These are phyloP conservation scores for Verticillium zaregamsianum DNA, from an alignment of 2,329 filamentous ascomycete species.

Conservation along the genomic window DNA sequence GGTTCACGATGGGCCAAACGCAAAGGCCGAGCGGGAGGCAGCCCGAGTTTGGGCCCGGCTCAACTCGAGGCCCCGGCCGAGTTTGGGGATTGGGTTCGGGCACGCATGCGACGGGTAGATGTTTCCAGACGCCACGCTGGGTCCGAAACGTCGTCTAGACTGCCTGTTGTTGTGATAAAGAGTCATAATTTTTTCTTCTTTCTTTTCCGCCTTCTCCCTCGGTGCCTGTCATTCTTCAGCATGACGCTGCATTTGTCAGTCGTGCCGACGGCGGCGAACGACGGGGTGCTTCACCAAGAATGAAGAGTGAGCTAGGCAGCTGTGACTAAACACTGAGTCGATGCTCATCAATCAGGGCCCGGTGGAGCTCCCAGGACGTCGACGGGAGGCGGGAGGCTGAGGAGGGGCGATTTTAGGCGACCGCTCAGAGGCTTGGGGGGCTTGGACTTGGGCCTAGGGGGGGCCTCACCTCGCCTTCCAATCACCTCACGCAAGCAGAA, in stretches of 20 bases:
- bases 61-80: too few species aligned
- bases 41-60: background rate
- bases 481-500: background rate
- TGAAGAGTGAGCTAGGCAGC: background rate
- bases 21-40: background rate
- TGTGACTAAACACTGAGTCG: background rate
- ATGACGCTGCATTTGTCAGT: background rate
- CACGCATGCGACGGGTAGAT: background rate
- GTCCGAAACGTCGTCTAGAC: background rate
- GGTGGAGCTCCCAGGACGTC: background rate
- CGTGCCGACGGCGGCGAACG: background rate
- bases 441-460: background rate
- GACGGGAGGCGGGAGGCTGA: background rate
- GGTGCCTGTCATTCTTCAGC: background rate
- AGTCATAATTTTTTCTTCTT: too few species aligned
- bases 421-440: background rate
- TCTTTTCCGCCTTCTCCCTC: too few species aligned
- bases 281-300: background rate
- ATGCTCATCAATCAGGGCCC: background rate
- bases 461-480: background rate
- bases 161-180: background rate
- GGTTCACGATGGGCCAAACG: background rate
- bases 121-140: background rate
- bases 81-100: background rate
- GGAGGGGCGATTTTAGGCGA: background rate